phyloP scores from a whole-genome alignment of 129 eudicot genomes.

The Dittrichia graveolens region DNA sequence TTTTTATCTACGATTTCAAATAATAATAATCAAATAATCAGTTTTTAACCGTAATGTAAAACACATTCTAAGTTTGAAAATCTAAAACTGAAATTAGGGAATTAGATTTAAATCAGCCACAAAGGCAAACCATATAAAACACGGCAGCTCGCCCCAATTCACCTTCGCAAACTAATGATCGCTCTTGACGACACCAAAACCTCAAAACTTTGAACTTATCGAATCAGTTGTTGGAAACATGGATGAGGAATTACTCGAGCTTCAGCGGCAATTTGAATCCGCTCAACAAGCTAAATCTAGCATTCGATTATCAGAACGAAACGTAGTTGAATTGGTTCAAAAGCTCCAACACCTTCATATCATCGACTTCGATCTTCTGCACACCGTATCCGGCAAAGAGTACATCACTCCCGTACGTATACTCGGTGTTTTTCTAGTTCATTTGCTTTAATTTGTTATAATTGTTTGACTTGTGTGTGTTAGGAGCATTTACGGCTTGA shows the following conservation, averaged over 20 bases:
- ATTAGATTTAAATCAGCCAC: too few species aligned
- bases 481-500: conserved; percentile 83
- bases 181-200: not conserved
- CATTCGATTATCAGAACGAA: conserved; percentile 90
- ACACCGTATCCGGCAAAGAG: conserved; percentile 97
- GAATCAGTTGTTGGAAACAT: conserved; percentile 23
- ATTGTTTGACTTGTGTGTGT: conserved; percentile 7
- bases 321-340: conserved; percentile 95
- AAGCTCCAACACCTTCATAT: conserved; percentile 81
- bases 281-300: conserved; percentile 95
- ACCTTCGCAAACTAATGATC: too few species aligned
- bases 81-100: too few species aligned
- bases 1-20: too few species aligned
- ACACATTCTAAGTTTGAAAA: too few species aligned
- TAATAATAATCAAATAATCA: too few species aligned
- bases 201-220: not conserved
- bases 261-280: conserved; percentile 88
- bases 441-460: conserved; percentile 10
- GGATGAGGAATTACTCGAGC: conserved; percentile 88
- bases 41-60: too few species aligned
- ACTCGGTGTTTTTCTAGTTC: not conserved
- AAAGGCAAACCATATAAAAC: too few species aligned
- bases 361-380: conserved; percentile 94
- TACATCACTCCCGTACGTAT: conserved; percentile 84
- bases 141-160: too few species aligned